Base-by-base conservation (phyloP, 306 rosid species). In the Fagus crenata region DNA sequence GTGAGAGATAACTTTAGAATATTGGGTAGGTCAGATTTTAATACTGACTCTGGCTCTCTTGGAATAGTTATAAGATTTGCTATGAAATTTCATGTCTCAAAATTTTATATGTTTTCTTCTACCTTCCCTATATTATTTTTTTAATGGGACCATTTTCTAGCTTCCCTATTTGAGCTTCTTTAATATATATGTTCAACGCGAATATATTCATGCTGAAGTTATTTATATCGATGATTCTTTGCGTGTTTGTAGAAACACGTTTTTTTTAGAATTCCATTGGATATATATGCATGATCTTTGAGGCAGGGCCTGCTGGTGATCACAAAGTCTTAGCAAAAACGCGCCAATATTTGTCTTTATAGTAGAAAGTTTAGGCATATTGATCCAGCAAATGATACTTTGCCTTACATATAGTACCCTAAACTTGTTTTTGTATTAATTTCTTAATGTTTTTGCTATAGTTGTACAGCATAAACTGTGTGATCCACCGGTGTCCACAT, bases 11-110 rank as follows among this genome's bases (percentile, higher is more conserved):
- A 67, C 72, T 28, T 7, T 74, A 82, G 87, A 91, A 88, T 89
- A 91, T 86, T 78, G 77, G 85, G 94, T 88, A 54, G 97, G 93
- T 89, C 64, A 75, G 58, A 72, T 46, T 14, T 70, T 58, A 85
- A 49, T 74, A 61, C 80, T 75, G 65, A 79, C 81, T 75, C 81
- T 72, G 15, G 53, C 75, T 53, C 75, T 39, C 13, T 75, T 80
- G 39, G 63, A 56, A 81, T 82, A 73, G 53, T 31, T 32, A 54
- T 46, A 18, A 77, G 46, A 75, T 31, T 55, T 42, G 35, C 59
- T 1, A 63, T 63, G 22, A 35, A 61, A 32, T 61, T 37, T 65
- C 14, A 12, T 33, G 37, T 4, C 8, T 58, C 28, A 15, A 73
- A 77, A 64, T 74, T 80, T 4, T 73, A 41, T 74, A 18, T 39